These are phyloP conservation scores for Aspergillus unguis DNA, from an alignment of 2,329 filamentous ascomycete genomes.

Conservation along the genomic window DNA sequence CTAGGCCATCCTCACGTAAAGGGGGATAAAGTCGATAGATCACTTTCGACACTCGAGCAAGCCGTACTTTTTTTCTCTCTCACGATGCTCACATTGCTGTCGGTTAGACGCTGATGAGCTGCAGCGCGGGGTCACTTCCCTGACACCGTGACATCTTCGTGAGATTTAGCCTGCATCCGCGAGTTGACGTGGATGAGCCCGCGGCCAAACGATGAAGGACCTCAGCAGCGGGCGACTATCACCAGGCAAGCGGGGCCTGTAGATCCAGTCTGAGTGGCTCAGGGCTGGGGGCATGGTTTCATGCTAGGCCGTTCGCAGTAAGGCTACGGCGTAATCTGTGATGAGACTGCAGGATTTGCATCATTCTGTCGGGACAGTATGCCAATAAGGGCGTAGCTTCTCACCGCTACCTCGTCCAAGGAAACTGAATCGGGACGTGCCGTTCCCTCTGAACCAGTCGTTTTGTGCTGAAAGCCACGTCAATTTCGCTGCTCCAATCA, in stretches of 20 bases:
- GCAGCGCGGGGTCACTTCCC: constrained; percentile 2
- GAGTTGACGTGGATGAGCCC: constrained; percentile 21
- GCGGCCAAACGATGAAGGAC: constrained; percentile 15
- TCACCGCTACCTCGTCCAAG: constrained; percentile 21
- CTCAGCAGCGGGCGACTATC: constrained; percentile 11
- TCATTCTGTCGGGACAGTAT: constrained; percentile 3
- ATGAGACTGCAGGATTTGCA: constrained; percentile 8
- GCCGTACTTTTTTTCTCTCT: constrained; percentile 1
- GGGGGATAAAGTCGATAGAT: constrained; percentile 4
- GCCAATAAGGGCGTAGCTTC: constrained; percentile 12
- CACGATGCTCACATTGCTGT: not conserved
- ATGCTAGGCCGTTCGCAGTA: not conserved
- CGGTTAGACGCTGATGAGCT: constrained; percentile 7
- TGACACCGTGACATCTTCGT: constrained; percentile 11
- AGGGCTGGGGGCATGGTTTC: constrained; percentile 11
- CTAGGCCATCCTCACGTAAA: not conserved
- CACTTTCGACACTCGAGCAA: not conserved
- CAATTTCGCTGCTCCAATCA: constrained; percentile 5
- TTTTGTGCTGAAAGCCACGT: constrained; percentile 20
- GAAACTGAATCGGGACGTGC: constrained; percentile 12
- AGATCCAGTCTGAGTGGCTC: constrained; percentile 11
- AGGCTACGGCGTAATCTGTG: constrained; percentile 2
- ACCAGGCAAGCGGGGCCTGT: constrained; percentile 16
- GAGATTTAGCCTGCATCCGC: constrained; percentile 14
- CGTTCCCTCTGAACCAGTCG: constrained; percentile 13